phyloP scores from a whole-genome alignment of 768 basidiomycete genomes.

The Tubosaeta sp. region DNA sequence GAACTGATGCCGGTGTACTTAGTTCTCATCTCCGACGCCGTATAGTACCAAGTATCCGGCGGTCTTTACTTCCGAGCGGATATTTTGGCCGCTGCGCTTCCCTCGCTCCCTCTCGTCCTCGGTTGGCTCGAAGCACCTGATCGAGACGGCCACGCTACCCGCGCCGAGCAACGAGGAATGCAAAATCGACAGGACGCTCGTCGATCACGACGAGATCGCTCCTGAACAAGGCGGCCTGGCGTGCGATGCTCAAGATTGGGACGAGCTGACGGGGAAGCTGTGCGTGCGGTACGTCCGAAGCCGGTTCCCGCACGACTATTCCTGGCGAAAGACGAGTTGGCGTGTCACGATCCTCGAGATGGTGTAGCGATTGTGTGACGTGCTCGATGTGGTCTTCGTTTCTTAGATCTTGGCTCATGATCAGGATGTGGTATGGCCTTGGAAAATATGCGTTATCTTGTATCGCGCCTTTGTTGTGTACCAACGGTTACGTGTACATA shows the following conservation, averaged over 20 bases:
- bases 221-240: conserved; percentile 7
- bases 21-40: conserved; percentile 19
- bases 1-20: neutral
- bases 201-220: conserved; percentile 21
- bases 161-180: conserved; percentile 9
- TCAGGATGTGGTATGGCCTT: neutral
- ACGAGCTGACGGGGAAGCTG: no score
- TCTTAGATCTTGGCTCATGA: neutral
- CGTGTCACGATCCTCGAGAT: conserved; percentile 23
- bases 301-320: no score
- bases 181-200: conserved; percentile 16
- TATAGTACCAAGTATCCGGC: conserved; percentile 18
- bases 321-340: conserved; percentile 23
- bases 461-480: no score
- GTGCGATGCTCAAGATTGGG: conserved; percentile 30
- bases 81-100: conserved; percentile 26
- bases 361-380: conserved; percentile 4
- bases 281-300: no score
- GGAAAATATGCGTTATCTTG: neutral
- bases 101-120: conserved; percentile 2
- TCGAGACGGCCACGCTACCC: conserved; percentile 22
- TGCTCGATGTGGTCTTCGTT: neutral
- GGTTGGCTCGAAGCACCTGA: conserved; percentile 13
- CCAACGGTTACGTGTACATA: no score
- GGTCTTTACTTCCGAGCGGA: conserved; percentile 24